These are phyloP conservation scores for Alternaria arbusti DNA, from an alignment of 2,329 filamentous ascomycete species.

Conservation along the genomic window DNA sequence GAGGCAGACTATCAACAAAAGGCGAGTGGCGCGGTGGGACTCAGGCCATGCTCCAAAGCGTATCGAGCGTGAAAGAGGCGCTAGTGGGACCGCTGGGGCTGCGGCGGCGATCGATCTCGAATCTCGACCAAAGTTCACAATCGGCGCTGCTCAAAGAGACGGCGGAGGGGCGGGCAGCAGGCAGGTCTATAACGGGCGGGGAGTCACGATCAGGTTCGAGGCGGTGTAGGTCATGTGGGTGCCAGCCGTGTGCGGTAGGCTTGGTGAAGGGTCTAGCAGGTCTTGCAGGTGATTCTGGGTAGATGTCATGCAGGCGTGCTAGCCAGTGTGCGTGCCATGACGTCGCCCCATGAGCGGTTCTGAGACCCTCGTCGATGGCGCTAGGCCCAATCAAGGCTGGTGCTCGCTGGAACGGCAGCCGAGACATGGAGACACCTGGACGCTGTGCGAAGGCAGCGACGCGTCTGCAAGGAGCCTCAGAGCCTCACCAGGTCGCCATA, in stretches of 20 bases:
- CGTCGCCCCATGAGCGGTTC: conserved; percentile 14
- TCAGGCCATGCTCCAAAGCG: background rate
- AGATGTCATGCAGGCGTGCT: conserved; percentile 21
- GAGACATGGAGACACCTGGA: conserved; percentile 5
- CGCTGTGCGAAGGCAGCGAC: background rate
- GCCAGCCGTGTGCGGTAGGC: conserved; percentile 3
- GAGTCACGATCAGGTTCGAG: background rate
- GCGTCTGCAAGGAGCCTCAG: conserved; percentile 1
- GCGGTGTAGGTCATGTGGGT: conserved; percentile 28
- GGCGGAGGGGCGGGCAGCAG: background rate
- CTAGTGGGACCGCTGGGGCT: conserved; percentile 9
- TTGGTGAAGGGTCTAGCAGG: conserved; percentile 6
- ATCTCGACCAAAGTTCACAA: background rate
- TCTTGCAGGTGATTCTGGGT: conserved; percentile 13
- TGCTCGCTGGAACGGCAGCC: conserved; percentile 10
- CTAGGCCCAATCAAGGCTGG: conserved; percentile 11
- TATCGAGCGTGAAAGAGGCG: conserved; percentile 2
- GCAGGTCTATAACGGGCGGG: background rate
- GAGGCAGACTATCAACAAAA: conserved; percentile 8
- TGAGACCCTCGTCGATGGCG: background rate
- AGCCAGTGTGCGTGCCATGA: conserved; percentile 15
- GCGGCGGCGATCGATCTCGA: background rate
- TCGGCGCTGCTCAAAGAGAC: background rate
- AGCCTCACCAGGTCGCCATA: background rate
- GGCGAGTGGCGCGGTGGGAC: conserved; percentile 1